A percentile compares a stretch with the other conserved stretches of the same genome.
Evolutionary conservation across 192 early-diverging fungal genomes (phyloP).

Genomic region (Thamnidium elegans): DNA sequence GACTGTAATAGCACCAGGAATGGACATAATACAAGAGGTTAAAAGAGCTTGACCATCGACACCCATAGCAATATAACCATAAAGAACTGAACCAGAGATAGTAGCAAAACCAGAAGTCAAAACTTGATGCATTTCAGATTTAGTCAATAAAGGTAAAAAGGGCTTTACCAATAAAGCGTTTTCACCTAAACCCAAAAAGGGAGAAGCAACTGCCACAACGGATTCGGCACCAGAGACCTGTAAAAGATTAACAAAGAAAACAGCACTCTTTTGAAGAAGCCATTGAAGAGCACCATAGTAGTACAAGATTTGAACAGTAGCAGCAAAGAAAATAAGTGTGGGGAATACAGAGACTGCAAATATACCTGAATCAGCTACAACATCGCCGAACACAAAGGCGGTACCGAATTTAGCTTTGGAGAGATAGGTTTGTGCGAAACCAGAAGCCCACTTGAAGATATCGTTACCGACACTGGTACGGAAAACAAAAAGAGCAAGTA

Average conservation of each 20-base stretch:
- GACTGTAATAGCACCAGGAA: slow-evolving; percentile 78
- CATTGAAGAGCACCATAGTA: slow-evolving; percentile 84
- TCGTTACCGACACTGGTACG: slow-evolving; percentile 65
- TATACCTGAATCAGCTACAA: slow-evolving; percentile 35
- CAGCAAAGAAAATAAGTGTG: slow-evolving; percentile 85
- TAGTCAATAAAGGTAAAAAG: slow-evolving; percentile 80
- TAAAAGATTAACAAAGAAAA: slow-evolving; percentile 62
- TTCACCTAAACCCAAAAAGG: slow-evolving; percentile 83
- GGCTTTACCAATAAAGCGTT: slow-evolving; percentile 78
- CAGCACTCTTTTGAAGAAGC: slow-evolving; percentile 64
- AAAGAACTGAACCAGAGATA: slow-evolving; percentile 79
- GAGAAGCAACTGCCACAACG: slow-evolving; percentile 80
- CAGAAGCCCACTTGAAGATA: slow-evolving; percentile 71
- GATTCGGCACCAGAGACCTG: slow-evolving; percentile 80
- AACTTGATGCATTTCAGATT: slow-evolving; percentile 81
- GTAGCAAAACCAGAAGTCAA: slow-evolving; percentile 91
- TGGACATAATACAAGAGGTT: slow-evolving; percentile 88
- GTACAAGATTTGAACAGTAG: slow-evolving; percentile 80
- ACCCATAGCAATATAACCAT: slow-evolving; percentile 72
- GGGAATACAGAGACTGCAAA: slow-evolving; percentile 78
- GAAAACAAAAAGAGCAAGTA: slow-evolving; percentile 78
- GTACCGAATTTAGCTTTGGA: slow-evolving; percentile 67
- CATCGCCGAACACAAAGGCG: slow-evolving; percentile 64
- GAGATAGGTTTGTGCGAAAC: slow-evolving; percentile 57
- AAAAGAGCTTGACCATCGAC: slow-evolving; percentile 64